These are phyloP conservation scores for Elaeis oleifera DNA, from an alignment of 202 grass and related monocot species.

Conservation along the genomic window DNA sequence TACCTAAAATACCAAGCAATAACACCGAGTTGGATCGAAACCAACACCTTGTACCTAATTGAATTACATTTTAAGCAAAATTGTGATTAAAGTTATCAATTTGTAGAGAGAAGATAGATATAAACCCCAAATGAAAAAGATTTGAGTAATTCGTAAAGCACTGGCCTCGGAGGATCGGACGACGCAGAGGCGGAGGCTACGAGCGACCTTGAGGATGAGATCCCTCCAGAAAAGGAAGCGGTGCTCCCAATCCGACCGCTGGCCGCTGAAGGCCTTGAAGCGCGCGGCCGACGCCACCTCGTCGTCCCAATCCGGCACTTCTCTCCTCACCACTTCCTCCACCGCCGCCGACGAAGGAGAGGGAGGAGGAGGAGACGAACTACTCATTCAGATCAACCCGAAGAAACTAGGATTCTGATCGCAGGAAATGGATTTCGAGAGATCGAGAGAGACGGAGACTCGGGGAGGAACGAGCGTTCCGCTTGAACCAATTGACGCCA, in stretches of 20 bases:
- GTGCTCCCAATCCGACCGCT: slow-evolving; percentile 66
- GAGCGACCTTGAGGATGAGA: slow-evolving; percentile 47
- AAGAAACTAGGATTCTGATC: too few relatives aligned
- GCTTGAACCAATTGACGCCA: too few relatives aligned
- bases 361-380: too few relatives aligned
- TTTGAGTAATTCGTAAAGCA: not conserved
- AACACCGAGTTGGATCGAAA: too few relatives aligned
- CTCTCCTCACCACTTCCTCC: slow-evolving; percentile 51
- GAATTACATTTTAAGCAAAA: too few relatives aligned
- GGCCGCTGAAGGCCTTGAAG: slow-evolving; percentile 88
- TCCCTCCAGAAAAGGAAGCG: slow-evolving; percentile 68
- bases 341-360: slow-evolving; percentile 11
- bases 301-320: slow-evolving; percentile 51
- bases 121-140: not conserved
- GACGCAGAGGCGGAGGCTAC: slow-evolving; percentile 42
- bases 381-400: too few relatives aligned
- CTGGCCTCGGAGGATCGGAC: slow-evolving; percentile 40
- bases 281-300: slow-evolving; percentile 37
- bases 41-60: too few relatives aligned
- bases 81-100: not conserved
- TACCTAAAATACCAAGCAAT: too few relatives aligned
- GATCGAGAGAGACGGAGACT: too few relatives aligned
- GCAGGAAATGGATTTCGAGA: too few relatives aligned
- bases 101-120: not conserved
- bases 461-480: too few relatives aligned